Base-by-base conservation (phyloP, 1,139 yeast genomes). In the Geotrichum phurueaensis region DNA sequence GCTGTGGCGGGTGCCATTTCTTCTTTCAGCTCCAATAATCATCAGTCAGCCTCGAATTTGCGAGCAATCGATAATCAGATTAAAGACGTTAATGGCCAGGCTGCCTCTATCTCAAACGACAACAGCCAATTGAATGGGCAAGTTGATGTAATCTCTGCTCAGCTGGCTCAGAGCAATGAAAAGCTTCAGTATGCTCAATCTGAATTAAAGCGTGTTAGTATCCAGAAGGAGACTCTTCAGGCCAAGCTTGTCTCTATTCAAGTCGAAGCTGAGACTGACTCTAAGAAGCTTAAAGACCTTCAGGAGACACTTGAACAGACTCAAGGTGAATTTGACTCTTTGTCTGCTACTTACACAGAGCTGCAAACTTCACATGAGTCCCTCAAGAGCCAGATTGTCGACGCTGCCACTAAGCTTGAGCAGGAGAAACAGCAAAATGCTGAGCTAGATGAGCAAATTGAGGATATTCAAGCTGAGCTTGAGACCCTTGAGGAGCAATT, bases 311-410 rank as follows among this genome's bases (percentile, higher is more conserved):
- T 90, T 66, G 75, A 76, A 10, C 73, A 80, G 22, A 84, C 92
- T 1, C 83, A 81, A 60, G 81, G 80, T 63, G 97, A 91, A 69
- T 81, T 87, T n/a, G 89, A 85, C 64, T 81, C 84, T 57, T 78
- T 92, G 66, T 80, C 88, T 67, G 84, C 89, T 58, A 95, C 91
- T 67, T 79, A 90, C 1, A 83, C 91, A 0, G 80, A 89, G 57
- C 82, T 90, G 1, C 96, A 92, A 71, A 96, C 96, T 12, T 87
- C 85, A 65, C 82, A 83, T 66, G 86, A 88, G 69, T 85, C 90
- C 10, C 81, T 88, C 54, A 87, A 89, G 62, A 71, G 84, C 0
- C 85, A 89, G 66, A 79, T 88, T 66, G 84, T 84, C 65, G 83
- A 82, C 57, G 78, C 84, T 57, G 87, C 86, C 67, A 72, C 80